Base-by-base conservation (phyloP, 2,329 filamentous ascomycete genomes). In the Arthrobotrys sphaeroides region DNA sequence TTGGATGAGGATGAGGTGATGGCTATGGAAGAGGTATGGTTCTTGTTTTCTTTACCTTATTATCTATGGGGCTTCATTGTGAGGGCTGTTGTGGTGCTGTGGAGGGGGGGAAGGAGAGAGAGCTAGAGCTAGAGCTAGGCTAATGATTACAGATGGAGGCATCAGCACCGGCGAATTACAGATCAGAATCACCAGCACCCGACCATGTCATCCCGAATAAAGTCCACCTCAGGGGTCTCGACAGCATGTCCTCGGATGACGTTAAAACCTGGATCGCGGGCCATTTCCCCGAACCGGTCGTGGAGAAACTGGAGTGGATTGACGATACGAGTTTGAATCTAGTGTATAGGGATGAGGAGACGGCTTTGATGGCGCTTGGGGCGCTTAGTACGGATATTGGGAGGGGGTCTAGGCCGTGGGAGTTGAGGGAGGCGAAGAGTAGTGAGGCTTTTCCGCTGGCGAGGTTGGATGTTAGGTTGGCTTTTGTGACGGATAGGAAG, bases 241-340 rank as follows among this genome's bases (percentile, higher is more conserved):
- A 96, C 80, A 88, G 90, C 45, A 85, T 98, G 81, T 92, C 90
- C 31, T 93, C 93, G 26, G 87, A 89, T 66, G 89, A 97, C 77
- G 90, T 98, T 79, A 90, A 91, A 79, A 85, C 87, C 73, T 97
- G 93, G 79, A 88, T 92, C 6, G 83, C 85, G 53, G 86, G 91
- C 77, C 88, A 95, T 82, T 93, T 87, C 80, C 84, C 85, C 36
- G 81, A 83, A 12, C 85, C 86, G 66, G 80, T 84, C 61, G 85
- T 89, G 68, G 84, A 87, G 67, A 86, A 88, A 24, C 85, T 97
- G 77, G 93, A 98, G 83, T 99, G 95, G 95, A 93, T 99, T 78
- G 92, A 98, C 82, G 95, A 99, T 82, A 90, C 88, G 5, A 94
- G 93, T 0, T 78, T 78, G 77, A 98, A 98, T 81, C 85, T 97